A percentile compares a stretch with the other conserved stretches of the same genome.
phyloP scores from a whole-genome alignment of 1,139 yeast genomes.

The Dujonia santamariae region DNA sequence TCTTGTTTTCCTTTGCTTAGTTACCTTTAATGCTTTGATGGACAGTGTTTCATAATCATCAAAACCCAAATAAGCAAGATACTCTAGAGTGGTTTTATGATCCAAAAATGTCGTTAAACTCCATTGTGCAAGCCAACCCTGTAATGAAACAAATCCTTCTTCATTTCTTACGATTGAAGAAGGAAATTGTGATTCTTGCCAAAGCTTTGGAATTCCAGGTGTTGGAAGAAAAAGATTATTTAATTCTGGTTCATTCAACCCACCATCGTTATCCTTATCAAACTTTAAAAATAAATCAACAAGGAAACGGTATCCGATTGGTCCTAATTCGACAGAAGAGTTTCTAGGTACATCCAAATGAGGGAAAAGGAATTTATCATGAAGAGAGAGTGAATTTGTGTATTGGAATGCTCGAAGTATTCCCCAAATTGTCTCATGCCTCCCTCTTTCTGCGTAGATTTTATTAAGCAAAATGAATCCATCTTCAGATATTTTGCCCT shows the following conservation, averaged over 20 bases:
- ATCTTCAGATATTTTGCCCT: slow-evolving; percentile 47
- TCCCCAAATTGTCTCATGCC: slow-evolving; percentile 98
- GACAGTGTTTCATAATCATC: slow-evolving; percentile 46
- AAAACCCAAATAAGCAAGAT: slow-evolving; percentile 85
- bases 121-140: slow-evolving; percentile 99
- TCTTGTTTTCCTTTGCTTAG: slow-evolving; percentile 72
- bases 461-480: slow-evolving; percentile 79
- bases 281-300: slow-evolving; percentile 85
- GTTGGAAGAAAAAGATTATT: slow-evolving; percentile 74
- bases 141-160: slow-evolving; percentile 82
- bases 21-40: slow-evolving; percentile 69
- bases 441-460: slow-evolving; percentile 81
- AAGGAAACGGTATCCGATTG: slow-evolving; percentile 87
- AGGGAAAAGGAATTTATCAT: slow-evolving; percentile 76
- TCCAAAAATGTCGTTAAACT: slow-evolving; percentile 90
- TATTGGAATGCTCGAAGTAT: slow-evolving; percentile 82
- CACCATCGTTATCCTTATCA: slow-evolving; percentile 95
- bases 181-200: slow-evolving; percentile 88
- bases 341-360: slow-evolving; percentile 70
- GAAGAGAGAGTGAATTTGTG: slow-evolving; percentile 84
- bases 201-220: slow-evolving; percentile 84
- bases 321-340: slow-evolving; percentile 87
- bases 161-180: slow-evolving; percentile 84
- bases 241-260: slow-evolving; percentile 73
- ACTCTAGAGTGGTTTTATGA: slow-evolving; percentile 78